Base-by-base conservation (phyloP, 352 stramenopile species). In the Elongisporangium undulatum region DNA sequence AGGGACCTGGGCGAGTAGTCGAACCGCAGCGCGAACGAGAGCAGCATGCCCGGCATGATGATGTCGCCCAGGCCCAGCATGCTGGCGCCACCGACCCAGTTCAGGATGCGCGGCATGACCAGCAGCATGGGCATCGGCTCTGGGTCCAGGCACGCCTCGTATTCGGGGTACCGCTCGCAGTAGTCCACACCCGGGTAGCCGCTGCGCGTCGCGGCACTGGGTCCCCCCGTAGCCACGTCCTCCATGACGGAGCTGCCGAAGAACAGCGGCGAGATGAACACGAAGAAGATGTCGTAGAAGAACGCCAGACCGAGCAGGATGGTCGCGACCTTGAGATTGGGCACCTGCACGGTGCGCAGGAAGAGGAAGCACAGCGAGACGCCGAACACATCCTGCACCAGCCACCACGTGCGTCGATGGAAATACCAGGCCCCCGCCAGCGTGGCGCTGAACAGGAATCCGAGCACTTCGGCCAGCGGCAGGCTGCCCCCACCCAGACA, bases 61-160 rank as follows among this genome's bases (percentile, higher is more conserved):
- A 99, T 98, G 77, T 99, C 96, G 9, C 96, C 96, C 3, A 99
- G 72, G 58, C 96, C 96, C 15, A 99, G 76, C 83, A 99, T 94
- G 34, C 77, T 95, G 17, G 86, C 80, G 10, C 96, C 96, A 52
- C 92, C 91, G 38, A 85, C 67, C 81, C 96, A 98, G 75, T 98
- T 90, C 29, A 87, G 67, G 24, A 98, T 65, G 10, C 92, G 85
- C 23, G 96, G 96, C 50, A 99, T 68, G 34, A 97, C 76, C 53
- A 98, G 89, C 17, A 99, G 75, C 94, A 99, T 99, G 7, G 96
- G 96, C 61, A 99, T 87, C 0, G 77, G 74, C 49, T 97, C 91
- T 50, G 96, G 89, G 24, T 90, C 72, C 52, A 85, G 51, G 72
- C 76, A 95, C 8, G 74, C 58, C n/a, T 69, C 49, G 58, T 73